A percentile compares a stretch with the other conserved stretches of the same genome.
phyloP scores from a whole-genome alignment of 495 filamentous ascomycete genomes.

The Daldinia caldariorum region DNA sequence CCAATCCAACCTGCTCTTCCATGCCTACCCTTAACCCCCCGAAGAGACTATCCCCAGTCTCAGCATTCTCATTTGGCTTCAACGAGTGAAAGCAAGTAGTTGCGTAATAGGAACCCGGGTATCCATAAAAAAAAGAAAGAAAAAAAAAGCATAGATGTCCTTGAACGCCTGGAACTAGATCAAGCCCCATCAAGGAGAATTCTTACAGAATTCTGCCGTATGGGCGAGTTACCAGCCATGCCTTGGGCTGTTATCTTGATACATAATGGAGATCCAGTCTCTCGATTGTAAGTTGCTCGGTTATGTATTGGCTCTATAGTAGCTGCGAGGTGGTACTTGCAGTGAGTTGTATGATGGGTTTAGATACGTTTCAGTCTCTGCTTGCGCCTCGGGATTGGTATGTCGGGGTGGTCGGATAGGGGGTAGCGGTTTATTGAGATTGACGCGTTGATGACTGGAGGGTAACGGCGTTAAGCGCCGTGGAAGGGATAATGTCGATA shows the following conservation, averaged over 20 bases:
- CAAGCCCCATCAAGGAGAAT: not conserved
- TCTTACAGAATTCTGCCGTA: not conserved
- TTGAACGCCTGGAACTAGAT: not conserved
- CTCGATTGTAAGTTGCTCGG: slow-evolving; percentile 5
- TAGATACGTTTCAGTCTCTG: not conserved
- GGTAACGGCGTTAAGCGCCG: slow-evolving; percentile 4
- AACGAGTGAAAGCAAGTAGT: slow-evolving; percentile 29
- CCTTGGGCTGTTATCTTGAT: slow-evolving; percentile 21
- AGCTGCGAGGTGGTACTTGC: slow-evolving; percentile 6
- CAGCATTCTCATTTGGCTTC: slow-evolving; percentile 5
- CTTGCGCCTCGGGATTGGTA: slow-evolving; percentile 5
- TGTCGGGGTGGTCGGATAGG: slow-evolving; percentile 17
- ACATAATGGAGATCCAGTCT: slow-evolving; percentile 40
- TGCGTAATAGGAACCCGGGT: slow-evolving; percentile 8
- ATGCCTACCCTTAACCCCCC: not conserved
- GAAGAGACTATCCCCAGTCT: not conserved
- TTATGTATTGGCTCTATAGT: not conserved
- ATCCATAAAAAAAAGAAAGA: not conserved
- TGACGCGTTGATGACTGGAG: not conserved
- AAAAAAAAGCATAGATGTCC: not conserved
- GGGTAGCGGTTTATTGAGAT: slow-evolving; percentile 40
- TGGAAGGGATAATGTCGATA: slow-evolving; percentile 19
- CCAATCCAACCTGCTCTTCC: not conserved
- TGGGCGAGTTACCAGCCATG: slow-evolving; percentile 14
- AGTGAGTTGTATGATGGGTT: not conserved